These are phyloP conservation scores for Eutreptiella sp. DNA, from an alignment of 208 protist species.

Conservation along the genomic window DNA sequence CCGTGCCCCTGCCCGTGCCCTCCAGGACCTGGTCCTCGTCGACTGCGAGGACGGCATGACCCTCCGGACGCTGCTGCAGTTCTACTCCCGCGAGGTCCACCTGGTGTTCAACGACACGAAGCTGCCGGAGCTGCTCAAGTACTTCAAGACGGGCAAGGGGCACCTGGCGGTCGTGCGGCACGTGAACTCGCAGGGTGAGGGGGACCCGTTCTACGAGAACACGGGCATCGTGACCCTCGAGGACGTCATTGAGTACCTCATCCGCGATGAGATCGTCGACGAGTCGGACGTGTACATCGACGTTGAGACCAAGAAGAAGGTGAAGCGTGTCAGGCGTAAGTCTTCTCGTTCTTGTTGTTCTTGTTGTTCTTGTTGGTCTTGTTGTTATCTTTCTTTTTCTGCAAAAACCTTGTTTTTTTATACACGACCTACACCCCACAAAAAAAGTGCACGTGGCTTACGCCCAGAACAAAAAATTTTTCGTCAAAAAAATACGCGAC, in stretches of 20 bases:
- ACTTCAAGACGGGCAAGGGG: conserved; percentile 82
- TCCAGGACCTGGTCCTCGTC: conserved; percentile 83
- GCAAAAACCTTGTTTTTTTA: no score
- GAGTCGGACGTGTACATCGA: conserved; percentile 74
- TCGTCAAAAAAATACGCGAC: no score
- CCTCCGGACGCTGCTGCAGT: conserved; percentile 78
- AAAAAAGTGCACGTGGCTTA: no score
- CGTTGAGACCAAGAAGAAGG: conserved; percentile 18
- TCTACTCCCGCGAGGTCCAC: conserved; percentile 81
- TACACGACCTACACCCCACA: no score
- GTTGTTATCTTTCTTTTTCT: no score
- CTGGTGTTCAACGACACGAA: conserved; percentile 75
- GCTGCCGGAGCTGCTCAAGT: conserved; percentile 86
- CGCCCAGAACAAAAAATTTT: no score
- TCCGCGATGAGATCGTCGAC: conserved; percentile 93
- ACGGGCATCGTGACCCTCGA: conserved; percentile 92
- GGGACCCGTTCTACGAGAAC: conserved; percentile 87
- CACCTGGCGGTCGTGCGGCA: conserved; percentile 87
- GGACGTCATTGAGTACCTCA: conserved; percentile 93
- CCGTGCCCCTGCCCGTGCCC: no score
- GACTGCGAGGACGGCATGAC: conserved; percentile 86
- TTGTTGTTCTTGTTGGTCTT: no score
- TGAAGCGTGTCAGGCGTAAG: no score
- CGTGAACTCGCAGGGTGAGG: conserved; percentile 67
- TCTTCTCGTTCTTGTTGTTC: no score